Evolutionary conservation across 2,329 filamentous ascomycete genomes (phyloP).

Genomic region (Teratosphaeria gauchensis): DNA sequence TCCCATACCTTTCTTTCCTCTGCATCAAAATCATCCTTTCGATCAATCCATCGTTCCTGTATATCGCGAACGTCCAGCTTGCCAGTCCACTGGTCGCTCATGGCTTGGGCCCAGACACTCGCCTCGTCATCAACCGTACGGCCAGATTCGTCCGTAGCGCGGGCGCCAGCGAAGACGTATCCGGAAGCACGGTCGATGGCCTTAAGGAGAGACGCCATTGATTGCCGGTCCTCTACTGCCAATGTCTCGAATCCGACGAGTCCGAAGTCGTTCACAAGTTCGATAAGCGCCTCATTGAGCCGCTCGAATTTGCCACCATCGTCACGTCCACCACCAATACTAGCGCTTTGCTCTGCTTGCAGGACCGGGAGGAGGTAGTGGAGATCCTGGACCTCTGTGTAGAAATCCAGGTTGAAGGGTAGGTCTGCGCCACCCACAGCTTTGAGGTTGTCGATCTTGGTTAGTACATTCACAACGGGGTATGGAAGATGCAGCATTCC

Average conservation of each 20-base stretch:
- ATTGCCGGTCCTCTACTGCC: conserved; percentile 92
- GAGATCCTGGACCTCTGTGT: conserved; percentile 93
- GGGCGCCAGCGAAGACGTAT: conserved; percentile 82
- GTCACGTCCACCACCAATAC: conserved; percentile 19
- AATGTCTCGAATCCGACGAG: conserved; percentile 88
- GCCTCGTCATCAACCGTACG: conserved; percentile 23
- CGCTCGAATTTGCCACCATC: conserved; percentile 58
- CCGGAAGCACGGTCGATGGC: conserved; percentile 87
- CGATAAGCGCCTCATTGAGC: conserved; percentile 77
- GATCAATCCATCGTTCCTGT: conserved; percentile 91
- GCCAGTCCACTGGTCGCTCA: conserved; percentile 56
- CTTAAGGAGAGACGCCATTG: conserved; percentile 84
- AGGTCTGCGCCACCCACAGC: conserved; percentile 63
- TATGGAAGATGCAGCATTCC: conserved; percentile 99
- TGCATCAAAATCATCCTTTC: conserved; percentile 78
- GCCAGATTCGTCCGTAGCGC: conserved; percentile 70
- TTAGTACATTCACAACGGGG: conserved; percentile 88
- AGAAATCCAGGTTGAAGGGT: conserved; percentile 92
- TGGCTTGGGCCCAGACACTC: conserved; percentile 92
- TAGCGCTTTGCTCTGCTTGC: conserved; percentile 55
- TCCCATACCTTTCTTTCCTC: conserved; percentile 66
- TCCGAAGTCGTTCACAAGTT: conserved; percentile 79
- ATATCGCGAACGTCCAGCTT: conserved; percentile 78
- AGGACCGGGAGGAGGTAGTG: conserved; percentile 73
- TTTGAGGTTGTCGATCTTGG: conserved; percentile 90